phyloP scores from a whole-genome alignment of 768 basidiomycete genomes.

The Filobasidium wieringae region DNA sequence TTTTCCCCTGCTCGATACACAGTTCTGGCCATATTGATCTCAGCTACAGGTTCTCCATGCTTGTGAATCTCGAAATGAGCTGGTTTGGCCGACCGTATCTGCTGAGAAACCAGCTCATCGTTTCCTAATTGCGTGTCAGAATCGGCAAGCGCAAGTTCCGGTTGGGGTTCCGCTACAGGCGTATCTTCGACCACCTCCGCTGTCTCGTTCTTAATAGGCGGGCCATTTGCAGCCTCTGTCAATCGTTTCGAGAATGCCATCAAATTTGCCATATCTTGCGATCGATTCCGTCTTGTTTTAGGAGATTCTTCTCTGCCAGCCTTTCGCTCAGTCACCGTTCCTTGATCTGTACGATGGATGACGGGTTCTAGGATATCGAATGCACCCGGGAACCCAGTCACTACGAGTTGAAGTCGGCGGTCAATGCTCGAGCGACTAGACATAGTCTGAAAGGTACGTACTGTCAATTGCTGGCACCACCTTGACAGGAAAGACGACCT shows the following conservation, averaged over 20 bases:
- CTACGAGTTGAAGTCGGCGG: constrained; percentile 29
- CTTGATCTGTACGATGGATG: constrained; percentile 40
- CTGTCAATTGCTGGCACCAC: constrained; percentile 79
- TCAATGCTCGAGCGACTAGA: too few species aligned
- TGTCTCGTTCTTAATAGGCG: too few species aligned
- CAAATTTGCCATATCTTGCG: constrained; percentile 76
- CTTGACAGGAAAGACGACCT: constrained; percentile 73
- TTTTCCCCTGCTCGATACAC: constrained; percentile 89
- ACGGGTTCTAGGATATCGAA: constrained; percentile 82
- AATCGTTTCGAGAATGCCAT: too few species aligned
- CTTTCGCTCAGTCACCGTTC: constrained; percentile 6
- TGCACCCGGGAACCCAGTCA: constrained; percentile 48
- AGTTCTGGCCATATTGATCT: constrained; percentile 80
- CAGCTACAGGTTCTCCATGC: constrained; percentile 77
- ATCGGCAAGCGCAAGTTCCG: too few species aligned
- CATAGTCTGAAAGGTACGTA: too few species aligned
- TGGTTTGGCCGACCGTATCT: not conserved
- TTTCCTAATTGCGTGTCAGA: constrained; percentile 57
- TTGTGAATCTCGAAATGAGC: constrained; percentile 80
- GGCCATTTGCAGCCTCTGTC: too few species aligned
- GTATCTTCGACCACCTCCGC: too few species aligned
- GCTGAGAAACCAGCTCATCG: not conserved
- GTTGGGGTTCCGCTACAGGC: too few species aligned
- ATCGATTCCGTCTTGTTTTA: constrained; percentile 54
- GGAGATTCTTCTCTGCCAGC: not conserved